Conservation (phyloP, 139 green algal genomes). For the Chlorella sorokiniana region DNA sequence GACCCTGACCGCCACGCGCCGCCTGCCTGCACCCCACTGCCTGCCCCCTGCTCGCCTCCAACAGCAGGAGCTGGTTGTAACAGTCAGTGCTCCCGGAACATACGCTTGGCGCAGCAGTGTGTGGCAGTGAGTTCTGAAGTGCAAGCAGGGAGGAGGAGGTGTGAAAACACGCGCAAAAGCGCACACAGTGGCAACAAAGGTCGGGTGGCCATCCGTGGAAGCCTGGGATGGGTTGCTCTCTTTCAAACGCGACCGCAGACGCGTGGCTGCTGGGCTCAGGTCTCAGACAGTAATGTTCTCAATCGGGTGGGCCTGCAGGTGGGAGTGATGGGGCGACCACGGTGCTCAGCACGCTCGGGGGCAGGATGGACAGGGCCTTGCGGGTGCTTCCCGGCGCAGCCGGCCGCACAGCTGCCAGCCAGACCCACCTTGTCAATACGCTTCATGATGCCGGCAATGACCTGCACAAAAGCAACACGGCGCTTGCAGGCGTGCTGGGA, state of each 20-base stretch:
- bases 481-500: background rate
- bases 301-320: conserved; percentile 17
- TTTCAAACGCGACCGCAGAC: background rate
- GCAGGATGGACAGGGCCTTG: too few species aligned
- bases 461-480: too few species aligned
- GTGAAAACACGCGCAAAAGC: too few species aligned
- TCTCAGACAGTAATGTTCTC: conserved; percentile 37
- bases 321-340: background rate
- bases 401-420: background rate
- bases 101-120: too few species aligned
- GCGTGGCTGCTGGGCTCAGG: background rate
- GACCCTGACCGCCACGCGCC: background rate
- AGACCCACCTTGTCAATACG: conserved; percentile 86
- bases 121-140: too few species aligned
- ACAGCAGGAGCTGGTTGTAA: background rate
- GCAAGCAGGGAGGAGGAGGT: too few species aligned
- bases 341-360: too few species aligned
- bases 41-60: background rate
- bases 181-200: too few species aligned
- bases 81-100: too few species aligned
- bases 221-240: background rate
- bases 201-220: too few species aligned
- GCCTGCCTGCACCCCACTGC: background rate
- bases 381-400: too few species aligned
- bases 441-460: conserved; percentile 98